Conservation (phyloP, 2,329 filamentous ascomycete species). For the Metarhizium rileyi region DNA sequence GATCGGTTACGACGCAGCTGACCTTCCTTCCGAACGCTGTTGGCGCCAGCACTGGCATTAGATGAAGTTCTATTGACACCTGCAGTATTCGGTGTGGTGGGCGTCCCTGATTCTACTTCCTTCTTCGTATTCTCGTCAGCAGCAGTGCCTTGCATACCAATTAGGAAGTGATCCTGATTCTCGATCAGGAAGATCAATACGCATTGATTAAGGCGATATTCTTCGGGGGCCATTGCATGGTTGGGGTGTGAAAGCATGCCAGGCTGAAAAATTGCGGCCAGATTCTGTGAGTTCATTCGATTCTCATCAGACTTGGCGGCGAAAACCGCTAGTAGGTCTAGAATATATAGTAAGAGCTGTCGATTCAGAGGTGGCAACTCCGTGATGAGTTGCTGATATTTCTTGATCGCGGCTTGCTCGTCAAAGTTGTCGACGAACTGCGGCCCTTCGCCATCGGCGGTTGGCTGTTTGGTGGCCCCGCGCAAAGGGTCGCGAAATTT, state of each 20-base stretch:
- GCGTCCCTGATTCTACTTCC: constrained; percentile 60
- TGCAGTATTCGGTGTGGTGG: constrained; percentile 36
- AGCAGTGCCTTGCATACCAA: constrained; percentile 98
- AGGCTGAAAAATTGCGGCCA: constrained; percentile 95
- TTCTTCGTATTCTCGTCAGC: constrained; percentile 71
- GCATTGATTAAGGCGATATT: constrained; percentile 92
- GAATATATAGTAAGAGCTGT: constrained; percentile 87
- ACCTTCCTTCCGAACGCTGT: constrained; percentile 74
- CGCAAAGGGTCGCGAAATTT: constrained; percentile 78
- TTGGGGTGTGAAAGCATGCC: constrained; percentile 88
- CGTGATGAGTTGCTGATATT: constrained; percentile 85
- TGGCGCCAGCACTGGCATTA: constrained; percentile 78
- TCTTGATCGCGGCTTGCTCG: constrained; percentile 63
- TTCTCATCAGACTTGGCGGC: constrained; percentile 95
- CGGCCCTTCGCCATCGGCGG: constrained; percentile 56
- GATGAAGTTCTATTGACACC: constrained; percentile 59
- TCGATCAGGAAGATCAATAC: constrained; percentile 97
- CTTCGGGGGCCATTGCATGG: constrained; percentile 90
- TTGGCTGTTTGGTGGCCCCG: constrained; percentile 59
- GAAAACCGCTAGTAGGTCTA: constrained; percentile 92
- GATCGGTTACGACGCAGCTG: constrained; percentile 81
- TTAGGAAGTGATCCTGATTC: constrained; percentile 95
- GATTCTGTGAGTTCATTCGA: constrained; percentile 89
- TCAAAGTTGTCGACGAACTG: constrained; percentile 57
- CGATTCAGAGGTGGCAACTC: constrained; percentile 87